phyloP scores from a whole-genome alignment of 768 basidiomycete species.

The Russula compacta region DNA sequence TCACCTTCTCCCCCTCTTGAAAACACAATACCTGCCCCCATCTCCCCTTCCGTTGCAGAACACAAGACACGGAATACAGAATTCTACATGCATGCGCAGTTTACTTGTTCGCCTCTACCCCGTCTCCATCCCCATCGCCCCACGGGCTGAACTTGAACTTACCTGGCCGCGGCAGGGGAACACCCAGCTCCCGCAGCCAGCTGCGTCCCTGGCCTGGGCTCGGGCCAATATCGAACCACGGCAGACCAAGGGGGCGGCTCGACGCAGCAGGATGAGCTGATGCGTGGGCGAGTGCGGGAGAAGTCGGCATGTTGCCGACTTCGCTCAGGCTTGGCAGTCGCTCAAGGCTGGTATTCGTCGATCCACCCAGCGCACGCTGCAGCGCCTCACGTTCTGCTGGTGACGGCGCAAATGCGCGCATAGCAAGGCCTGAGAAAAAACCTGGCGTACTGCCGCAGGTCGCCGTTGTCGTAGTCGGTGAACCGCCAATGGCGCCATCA shows the following conservation, averaged over 20 bases:
- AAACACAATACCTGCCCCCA: not conserved
- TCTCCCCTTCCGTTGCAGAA: not conserved
- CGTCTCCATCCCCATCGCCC: constrained; percentile 55
- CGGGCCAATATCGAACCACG: constrained; percentile 8
- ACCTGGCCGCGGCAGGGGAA: constrained; percentile 48
- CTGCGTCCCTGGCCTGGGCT: constrained; percentile 36
- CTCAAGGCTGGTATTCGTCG: constrained; percentile 67
- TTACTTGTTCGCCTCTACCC: constrained; percentile 10
- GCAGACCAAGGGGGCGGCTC: constrained; percentile 21
- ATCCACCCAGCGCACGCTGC: constrained; percentile 67
- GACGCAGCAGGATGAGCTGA: not conserved
- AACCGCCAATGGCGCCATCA: not conserved
- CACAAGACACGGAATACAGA: constrained; percentile 8
- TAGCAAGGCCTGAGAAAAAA: constrained; percentile 30
- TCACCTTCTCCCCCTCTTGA: not conserved
- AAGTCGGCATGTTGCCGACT: constrained; percentile 63
- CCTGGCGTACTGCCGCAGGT: not conserved
- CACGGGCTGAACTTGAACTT: constrained; percentile 76
- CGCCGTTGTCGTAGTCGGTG: not conserved
- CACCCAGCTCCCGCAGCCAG: constrained; percentile 42
- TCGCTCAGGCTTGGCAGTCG: constrained; percentile 71
- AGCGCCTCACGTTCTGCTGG: constrained; percentile 81
- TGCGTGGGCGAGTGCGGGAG: constrained; percentile 47
- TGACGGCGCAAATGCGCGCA: constrained; percentile 83
- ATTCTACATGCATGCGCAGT: not conserved